Evolutionary conservation across 805 yeast genomes (phyloP).

Genomic region (Metschnikowia cubensis): DNA sequence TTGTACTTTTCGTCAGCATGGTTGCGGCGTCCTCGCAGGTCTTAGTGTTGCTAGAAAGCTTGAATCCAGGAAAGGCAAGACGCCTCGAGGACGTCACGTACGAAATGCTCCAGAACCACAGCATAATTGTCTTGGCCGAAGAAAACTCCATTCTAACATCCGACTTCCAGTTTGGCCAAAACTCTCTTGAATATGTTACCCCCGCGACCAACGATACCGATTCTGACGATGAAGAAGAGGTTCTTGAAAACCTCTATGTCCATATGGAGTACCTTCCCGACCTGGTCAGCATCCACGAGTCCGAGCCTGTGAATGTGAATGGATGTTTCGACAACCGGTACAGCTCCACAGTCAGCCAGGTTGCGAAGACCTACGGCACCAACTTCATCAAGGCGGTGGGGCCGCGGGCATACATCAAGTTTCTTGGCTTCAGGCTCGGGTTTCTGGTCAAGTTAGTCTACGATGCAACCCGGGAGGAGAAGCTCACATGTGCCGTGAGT

Average conservation of each 20-base stretch:
- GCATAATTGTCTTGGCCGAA: slow-evolving; percentile 7
- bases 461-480: slow-evolving; percentile 9
- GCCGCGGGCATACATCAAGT: slow-evolving; percentile 1
- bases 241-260: not conserved
- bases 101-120: slow-evolving; percentile 6
- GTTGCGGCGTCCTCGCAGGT: not conserved
- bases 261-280: slow-evolving; percentile 2
- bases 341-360: slow-evolving; percentile 13
- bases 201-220: not conserved
- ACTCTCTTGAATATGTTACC: not conserved
- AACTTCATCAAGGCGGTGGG: not conserved
- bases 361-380: slow-evolving; percentile 4
- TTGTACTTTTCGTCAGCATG: not conserved
- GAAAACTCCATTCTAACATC: slow-evolving; percentile 10
- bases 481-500: slow-evolving; percentile 10
- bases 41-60: not conserved
- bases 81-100: not conserved
- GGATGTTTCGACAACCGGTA: slow-evolving; percentile 15
- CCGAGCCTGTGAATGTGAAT: slow-evolving; percentile 1
- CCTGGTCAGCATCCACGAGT: not conserved
- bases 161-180: not conserved
- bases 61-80: not conserved
- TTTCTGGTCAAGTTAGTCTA: not conserved
- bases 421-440: slow-evolving; percentile 5
- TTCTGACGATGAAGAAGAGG: not conserved